Evolutionary conservation across 2,329 filamentous ascomycete genomes (phyloP).

Genomic region (Orbilia javanica): DNA sequence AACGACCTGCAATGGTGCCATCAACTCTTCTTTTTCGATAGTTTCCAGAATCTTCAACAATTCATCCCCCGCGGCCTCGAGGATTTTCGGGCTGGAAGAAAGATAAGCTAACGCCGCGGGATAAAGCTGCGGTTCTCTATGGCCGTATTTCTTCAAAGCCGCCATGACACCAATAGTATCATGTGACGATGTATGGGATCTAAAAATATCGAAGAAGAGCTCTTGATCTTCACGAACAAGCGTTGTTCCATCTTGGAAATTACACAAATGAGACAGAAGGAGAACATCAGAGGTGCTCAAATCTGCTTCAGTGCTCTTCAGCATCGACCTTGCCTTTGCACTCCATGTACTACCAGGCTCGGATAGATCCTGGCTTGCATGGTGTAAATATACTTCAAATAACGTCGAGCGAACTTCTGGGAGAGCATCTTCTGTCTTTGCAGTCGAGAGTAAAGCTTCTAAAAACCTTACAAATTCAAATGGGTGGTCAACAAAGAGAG

Average conservation of each 20-base stretch:
- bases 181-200: constrained; percentile 91
- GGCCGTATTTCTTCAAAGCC: constrained; percentile 89
- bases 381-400: constrained; percentile 98
- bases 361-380: constrained; percentile 76
- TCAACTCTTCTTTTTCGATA: constrained; percentile 89
- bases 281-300: constrained; percentile 94
- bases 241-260: constrained; percentile 89
- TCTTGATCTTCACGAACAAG: constrained; percentile 94
- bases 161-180: constrained; percentile 92
- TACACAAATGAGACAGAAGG: constrained; percentile 88
- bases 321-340: constrained; percentile 86
- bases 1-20: constrained; percentile 96
- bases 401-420: constrained; percentile 91
- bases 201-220: constrained; percentile 93
- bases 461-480: constrained; percentile 92
- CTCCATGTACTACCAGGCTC: constrained; percentile 84
- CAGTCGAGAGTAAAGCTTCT: constrained; percentile 83
- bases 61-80: constrained; percentile 87
- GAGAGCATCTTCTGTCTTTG: constrained; percentile 63
- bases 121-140: constrained; percentile 90
- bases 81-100: constrained; percentile 82
- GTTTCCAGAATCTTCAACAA: constrained; percentile 82
- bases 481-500: constrained; percentile 93
- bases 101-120: constrained; percentile 93
- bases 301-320: constrained; percentile 79